These are phyloP conservation scores for Lactarius quietus DNA, from an alignment of 768 basidiomycete genomes.

Conservation along the genomic window DNA sequence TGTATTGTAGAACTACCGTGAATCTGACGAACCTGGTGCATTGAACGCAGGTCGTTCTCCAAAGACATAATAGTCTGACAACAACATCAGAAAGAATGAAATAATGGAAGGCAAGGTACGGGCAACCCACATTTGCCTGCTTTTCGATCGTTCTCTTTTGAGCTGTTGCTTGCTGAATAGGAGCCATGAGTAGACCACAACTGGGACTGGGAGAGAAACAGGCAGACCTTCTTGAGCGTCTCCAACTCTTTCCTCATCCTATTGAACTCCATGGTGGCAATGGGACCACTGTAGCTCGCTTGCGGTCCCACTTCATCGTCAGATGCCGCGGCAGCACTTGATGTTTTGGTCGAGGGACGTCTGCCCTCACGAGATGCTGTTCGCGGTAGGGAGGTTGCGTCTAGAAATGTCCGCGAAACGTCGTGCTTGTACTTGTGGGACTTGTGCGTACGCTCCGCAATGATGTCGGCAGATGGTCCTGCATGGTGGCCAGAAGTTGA, in stretches of 20 bases:
- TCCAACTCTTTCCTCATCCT: conserved; percentile 58
- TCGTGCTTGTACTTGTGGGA: conserved; percentile 15
- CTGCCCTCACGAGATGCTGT: conserved; percentile 15
- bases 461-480: conserved; percentile 11
- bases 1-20: neutral
- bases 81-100: neutral
- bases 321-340: conserved; percentile 1
- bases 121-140: conserved; percentile 46
- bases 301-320: conserved; percentile 19
- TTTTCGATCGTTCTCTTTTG: conserved; percentile 50
- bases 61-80: conserved; percentile 52
- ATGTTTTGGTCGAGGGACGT: neutral
- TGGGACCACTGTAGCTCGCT: conserved; percentile 34
- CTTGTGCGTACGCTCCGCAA: conserved; percentile 12
- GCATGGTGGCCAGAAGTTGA: conserved; percentile 11
- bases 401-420: conserved; percentile 17
- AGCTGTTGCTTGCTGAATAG: conserved; percentile 38
- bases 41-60: conserved; percentile 40
- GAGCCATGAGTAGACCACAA: conserved; percentile 13
- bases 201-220: neutral
- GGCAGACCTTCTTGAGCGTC: conserved; percentile 43
- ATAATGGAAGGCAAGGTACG: neutral
- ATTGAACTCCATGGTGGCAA: conserved; percentile 49
- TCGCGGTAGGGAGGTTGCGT: conserved; percentile 2
- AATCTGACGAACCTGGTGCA: conserved; percentile 36